Base-by-base conservation (phyloP, 768 basidiomycete genomes). In the Favolaschia claudopus region DNA sequence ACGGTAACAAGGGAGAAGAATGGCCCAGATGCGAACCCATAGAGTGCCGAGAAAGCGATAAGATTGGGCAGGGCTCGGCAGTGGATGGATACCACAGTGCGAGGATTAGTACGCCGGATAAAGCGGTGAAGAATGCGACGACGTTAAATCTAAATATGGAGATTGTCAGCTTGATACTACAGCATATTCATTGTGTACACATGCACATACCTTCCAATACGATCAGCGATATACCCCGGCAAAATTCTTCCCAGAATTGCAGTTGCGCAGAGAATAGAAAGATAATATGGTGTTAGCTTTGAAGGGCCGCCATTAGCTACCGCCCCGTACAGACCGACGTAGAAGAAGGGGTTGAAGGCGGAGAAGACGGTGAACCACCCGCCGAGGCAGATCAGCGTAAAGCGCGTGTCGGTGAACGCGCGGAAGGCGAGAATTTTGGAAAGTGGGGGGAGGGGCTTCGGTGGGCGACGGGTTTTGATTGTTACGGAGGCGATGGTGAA, bases 321-420 rank as follows among this genome's bases (percentile, higher is more conserved):
- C 10, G 57, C 44, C 2, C 60, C 59, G 37, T 67, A 69, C 13
- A 69, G 33, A 19, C 66, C 68, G 37, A 73, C 61, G 36, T 70
- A 72, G 60, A 73, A 72, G 36, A 70, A 67, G 12, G 70, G 68
- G 38, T 67, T 69, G 52, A 66, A 67, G 0, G 64, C 45, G 4
- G 69, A 63, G 34, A 70, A 60, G 33, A 71, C 52, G 29, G 56
- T 49, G 36, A 67, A 65, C 69, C 68, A 70, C 12, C 62, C 54
- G 20, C 63, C 68, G 28, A 68, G 40, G 33, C 64, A 67, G n/a
- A 70, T 47, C 32, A 56, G 56, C 5, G 58, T 46, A 54, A 55
- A 71, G 15, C 48, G 36, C 13, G 65, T 63, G 50, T 71, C 65
- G 38, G 59, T 65, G 45, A 69, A 71, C 0, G 66, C 67, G 5